Evolutionary conservation across 768 basidiomycete species (phyloP).

Genomic region (Agaricus bisporus): DNA sequence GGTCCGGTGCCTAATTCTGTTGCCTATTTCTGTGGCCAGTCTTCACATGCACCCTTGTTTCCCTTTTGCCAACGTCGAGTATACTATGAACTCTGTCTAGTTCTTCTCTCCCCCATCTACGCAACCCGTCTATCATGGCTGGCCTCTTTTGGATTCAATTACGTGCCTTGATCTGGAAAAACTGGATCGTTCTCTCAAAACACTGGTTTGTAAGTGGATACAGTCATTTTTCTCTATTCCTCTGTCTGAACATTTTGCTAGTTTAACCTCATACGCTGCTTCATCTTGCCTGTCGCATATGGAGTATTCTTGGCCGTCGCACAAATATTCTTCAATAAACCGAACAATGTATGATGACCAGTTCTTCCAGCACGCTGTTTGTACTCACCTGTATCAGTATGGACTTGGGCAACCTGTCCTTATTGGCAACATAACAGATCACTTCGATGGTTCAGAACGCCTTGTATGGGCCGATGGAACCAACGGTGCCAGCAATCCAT

Average conservation of each 20-base stretch:
- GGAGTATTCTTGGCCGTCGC: constrained; percentile 64
- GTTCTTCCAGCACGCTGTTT: background rate
- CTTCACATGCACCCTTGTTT: constrained; percentile 2
- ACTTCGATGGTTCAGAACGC: constrained; percentile 46
- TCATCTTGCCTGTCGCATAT: constrained; percentile 59
- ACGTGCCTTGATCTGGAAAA: constrained; percentile 59
- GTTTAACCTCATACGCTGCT: constrained; percentile 57
- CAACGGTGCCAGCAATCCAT: constrained; percentile 45
- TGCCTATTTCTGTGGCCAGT: constrained; percentile 1
- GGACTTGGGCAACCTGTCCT: constrained; percentile 56
- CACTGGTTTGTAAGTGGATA: constrained; percentile 50
- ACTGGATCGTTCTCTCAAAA: constrained; percentile 66
- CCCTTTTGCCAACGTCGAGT: background rate
- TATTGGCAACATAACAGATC: constrained; percentile 37
- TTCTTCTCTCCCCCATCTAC: background rate
- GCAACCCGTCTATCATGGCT: constrained; percentile 16
- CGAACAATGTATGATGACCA: constrained; percentile 48
- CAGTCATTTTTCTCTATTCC: background rate
- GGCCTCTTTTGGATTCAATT: constrained; percentile 58
- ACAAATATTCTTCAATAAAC: constrained; percentile 50
- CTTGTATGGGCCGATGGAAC: constrained; percentile 70
- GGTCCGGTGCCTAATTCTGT: background rate
- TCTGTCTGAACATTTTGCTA: constrained; percentile 16
- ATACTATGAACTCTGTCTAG: background rate
- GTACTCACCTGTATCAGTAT: constrained; percentile 33